Base-by-base conservation (phyloP, 768 basidiomycete genomes). In the Hortiboletus flavorubellus region DNA sequence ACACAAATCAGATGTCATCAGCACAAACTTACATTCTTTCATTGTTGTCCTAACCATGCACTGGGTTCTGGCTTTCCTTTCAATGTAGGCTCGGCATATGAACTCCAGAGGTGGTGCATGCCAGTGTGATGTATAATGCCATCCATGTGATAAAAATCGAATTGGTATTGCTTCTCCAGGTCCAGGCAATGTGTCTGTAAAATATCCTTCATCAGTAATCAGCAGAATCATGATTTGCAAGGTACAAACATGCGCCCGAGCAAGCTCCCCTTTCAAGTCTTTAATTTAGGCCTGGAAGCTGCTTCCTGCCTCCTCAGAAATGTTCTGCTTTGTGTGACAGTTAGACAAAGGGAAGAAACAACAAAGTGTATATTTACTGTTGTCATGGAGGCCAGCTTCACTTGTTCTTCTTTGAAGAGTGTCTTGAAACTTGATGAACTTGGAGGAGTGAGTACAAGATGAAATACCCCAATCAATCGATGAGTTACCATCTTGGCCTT, bases 341-440 rank as follows among this genome's bases (percentile, higher is more conserved):
- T 69, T 48, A 63, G 45, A 40, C 53, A 8, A 16, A 26, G 37
- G 15, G 12, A 60, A 33, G 34, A 56, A 35, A 43, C 43, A 46
- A 56, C 3, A 39, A 46, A 6, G 23, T 18, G 3, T 57, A 47
- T 39, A 69, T 77, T 58, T 59, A 86, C 86, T 39, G 80, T 70
- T 34, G 71, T 70, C 51, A 72, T 63, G 21, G 74, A 76, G 31
- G 73, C 75, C 61, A 78, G 79, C 48, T 83, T 81, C 5, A 85
- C 83, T 47, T 86, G 85, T 64, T 87, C 86, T 64, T 92, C 89
- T 61, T 88, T 89, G 73, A 94, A 88, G 30, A 93, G 76, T 59
- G 73, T 97, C 93, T 70, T 96, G 94, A 33, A 85, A 80, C 68
- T 92, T 93, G 75, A 98, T 93, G 71, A 96, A 94, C 91, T 95